Percentiles rank a stretch among this genome's conserved stretches.
phyloP scores from a whole-genome alignment of 177 flowering plant genomes.

The Vitis hybrid region DNA sequence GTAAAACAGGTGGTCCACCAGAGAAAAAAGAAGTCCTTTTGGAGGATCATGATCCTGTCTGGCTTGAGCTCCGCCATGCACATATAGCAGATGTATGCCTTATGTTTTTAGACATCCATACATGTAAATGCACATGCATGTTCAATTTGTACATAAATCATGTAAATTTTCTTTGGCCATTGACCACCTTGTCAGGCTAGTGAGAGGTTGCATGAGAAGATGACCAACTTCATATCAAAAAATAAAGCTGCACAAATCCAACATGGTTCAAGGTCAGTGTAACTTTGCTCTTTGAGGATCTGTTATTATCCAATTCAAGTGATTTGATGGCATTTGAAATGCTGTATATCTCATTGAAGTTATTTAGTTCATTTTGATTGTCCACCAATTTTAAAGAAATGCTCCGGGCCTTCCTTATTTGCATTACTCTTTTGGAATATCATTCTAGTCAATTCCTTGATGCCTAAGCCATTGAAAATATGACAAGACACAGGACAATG shows the following conservation, averaged over 20 bases:
- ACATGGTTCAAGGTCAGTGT: constrained; percentile 73
- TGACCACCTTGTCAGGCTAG: constrained; percentile 67
- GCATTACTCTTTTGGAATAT: too few relatives aligned
- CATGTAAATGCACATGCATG: too few relatives aligned
- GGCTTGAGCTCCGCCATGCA: constrained; percentile 98
- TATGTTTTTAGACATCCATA: constrained; percentile 4
- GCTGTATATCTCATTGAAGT: too few relatives aligned
- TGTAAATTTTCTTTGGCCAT: constrained; percentile 13
- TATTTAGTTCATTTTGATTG: too few relatives aligned
- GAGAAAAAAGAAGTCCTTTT: constrained; percentile 94
- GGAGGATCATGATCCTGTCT: constrained; percentile 98
- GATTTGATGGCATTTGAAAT: too few relatives aligned
- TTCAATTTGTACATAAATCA: not conserved
- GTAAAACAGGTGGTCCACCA: constrained; percentile 73
- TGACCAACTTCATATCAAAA: constrained; percentile 85
- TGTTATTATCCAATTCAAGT: not conserved
- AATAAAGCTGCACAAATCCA: constrained; percentile 97
- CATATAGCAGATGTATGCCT: constrained; percentile 94
- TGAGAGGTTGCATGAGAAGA: constrained; percentile 89
- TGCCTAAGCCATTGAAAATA: not conserved
- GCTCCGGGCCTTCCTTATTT: too few relatives aligned
- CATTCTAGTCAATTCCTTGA: not conserved
- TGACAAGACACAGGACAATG: not conserved
- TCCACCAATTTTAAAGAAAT: too few relatives aligned
- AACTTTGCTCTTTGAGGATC: not conserved